Percentiles rank a stretch among this genome's conserved stretches.
Conservation (phyloP, 768 basidiomycete species). For the Pholiota molesta region DNA sequence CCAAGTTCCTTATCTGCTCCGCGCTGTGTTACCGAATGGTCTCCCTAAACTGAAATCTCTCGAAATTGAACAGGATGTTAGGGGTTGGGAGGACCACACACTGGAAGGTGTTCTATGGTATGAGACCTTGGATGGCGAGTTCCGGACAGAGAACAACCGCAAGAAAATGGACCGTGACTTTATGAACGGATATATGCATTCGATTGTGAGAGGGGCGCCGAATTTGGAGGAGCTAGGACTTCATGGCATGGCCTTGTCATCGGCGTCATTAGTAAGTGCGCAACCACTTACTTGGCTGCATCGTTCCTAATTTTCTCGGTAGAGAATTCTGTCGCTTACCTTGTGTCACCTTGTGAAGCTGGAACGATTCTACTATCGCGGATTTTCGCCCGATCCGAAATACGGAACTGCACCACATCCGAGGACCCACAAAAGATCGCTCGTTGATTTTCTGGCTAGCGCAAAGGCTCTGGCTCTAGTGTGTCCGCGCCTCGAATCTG, state of each 20-base stretch:
- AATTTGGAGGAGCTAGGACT: conserved; percentile 17
- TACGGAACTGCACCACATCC: too few species aligned
- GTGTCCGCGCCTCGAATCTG: too few species aligned
- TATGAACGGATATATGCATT: conserved; percentile 14
- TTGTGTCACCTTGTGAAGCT: too few species aligned
- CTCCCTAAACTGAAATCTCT: conserved; percentile 17
- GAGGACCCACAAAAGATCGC: too few species aligned
- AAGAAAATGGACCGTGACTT: conserved; percentile 1
- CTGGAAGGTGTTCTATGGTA: too few species aligned
- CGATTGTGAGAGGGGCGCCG: conserved; percentile 13
- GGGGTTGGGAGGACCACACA: not conserved
- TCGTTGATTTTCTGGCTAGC: too few species aligned
- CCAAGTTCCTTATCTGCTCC: conserved; percentile 23
- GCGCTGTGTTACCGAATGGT: conserved; percentile 14
- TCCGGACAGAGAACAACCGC: not conserved
- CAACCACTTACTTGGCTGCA: not conserved
- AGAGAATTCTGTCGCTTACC: too few species aligned
- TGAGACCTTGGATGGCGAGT: conserved; percentile 14
- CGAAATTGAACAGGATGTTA: conserved; percentile 10
- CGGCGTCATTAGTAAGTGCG: not conserved
- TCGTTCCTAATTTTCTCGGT: not conserved
- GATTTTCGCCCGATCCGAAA: too few species aligned
- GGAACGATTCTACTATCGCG: too few species aligned
- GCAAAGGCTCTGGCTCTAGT: too few species aligned
- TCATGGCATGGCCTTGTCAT: not conserved